These are phyloP conservation scores for Cystoderma amianthinum DNA, from an alignment of 768 basidiomycete species.

Conservation along the genomic window DNA sequence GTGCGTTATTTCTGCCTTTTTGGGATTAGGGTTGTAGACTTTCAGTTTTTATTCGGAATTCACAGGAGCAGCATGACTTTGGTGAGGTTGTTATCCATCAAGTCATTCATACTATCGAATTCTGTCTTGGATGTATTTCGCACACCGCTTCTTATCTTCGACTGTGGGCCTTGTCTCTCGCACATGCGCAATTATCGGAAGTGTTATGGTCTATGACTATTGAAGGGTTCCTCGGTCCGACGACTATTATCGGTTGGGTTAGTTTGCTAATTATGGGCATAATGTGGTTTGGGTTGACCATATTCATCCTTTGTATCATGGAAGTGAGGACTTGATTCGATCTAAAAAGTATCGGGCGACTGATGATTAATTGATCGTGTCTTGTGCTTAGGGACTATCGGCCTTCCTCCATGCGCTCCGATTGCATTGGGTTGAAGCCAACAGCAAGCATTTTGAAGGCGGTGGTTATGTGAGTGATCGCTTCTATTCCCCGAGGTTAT, in stretches of 20 bases:
- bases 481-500: too few relatives aligned
- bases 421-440: constrained; percentile 97
- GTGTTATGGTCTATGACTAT: constrained; percentile 91
- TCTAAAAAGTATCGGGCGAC: constrained; percentile 1
- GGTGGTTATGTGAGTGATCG: constrained; percentile 72
- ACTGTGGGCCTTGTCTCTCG: constrained; percentile 95
- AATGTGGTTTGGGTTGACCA: constrained; percentile 77
- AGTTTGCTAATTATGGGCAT: constrained; percentile 38
- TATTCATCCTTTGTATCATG: constrained; percentile 85
- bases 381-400: constrained; percentile 67
- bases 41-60: constrained; percentile 3
- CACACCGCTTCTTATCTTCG: constrained; percentile 93
- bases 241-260: constrained; percentile 58
- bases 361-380: constrained; percentile 9
- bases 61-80: constrained; percentile 85
- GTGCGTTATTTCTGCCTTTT: constrained; percentile 37
- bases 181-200: constrained; percentile 95
- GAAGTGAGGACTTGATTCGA: constrained; percentile 63
- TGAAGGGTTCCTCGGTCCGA: constrained; percentile 49
- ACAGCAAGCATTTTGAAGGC: constrained; percentile 93
- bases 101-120: constrained; percentile 98
- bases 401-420: constrained; percentile 96
- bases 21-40: too few relatives aligned
- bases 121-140: constrained; percentile 97
- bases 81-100: constrained; percentile 95